Base-by-base conservation (phyloP, 2,329 filamentous ascomycete species). In the Calonectria multiphialidica region DNA sequence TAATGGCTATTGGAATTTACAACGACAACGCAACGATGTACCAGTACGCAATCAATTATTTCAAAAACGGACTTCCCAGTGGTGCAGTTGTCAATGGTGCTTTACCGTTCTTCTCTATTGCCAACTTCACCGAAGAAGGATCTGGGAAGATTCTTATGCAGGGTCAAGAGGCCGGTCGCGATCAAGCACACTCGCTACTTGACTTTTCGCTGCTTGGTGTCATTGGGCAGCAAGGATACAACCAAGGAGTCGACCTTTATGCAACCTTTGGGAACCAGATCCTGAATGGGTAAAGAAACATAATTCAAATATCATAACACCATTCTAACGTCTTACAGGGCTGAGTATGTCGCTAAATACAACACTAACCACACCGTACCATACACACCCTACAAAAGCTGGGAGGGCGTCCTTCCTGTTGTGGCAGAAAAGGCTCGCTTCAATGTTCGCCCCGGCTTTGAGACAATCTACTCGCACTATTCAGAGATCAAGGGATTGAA, bases 131-230 rank as follows among this genome's bases (percentile, higher is more conserved):
- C 2, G 80, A 82, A 47, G 76, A 79, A 3, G 80, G 78, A 1
- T 74, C 80, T 1, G 73, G 76, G 2, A 82, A 83, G 72, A 63
- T 69, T 0, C 72, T 87, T 2, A 68, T 68, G 49, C 18, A 69
- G 33, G 42, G 42, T 13, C 70, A 72, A 45, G 70, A 72, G n/a
- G 55, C 61, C 15, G 66, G 70, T 15, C 78, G 86, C 0, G 86
- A 88, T 70, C 86, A 88, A 72, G 86, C 85, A 7, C 86, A 88
- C 71, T 75, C 85, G 1, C 81, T 81, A 13, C 77, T 88, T 5
- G 83, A 84, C 70, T 81, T 86, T 21, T 79, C 81, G 0, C 76
- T 87, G 7, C 70, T 86, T 2, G 86, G 84, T 2, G 80, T 82
- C 1, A 75, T 88, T 53, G 84, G 82, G 2, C 84, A 86, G 76